Evolutionary conservation across 495 filamentous ascomycete genomes (phyloP), one percentile per base, ranked within the genome.

Genomic region (Neurospora intermedia): DNA sequence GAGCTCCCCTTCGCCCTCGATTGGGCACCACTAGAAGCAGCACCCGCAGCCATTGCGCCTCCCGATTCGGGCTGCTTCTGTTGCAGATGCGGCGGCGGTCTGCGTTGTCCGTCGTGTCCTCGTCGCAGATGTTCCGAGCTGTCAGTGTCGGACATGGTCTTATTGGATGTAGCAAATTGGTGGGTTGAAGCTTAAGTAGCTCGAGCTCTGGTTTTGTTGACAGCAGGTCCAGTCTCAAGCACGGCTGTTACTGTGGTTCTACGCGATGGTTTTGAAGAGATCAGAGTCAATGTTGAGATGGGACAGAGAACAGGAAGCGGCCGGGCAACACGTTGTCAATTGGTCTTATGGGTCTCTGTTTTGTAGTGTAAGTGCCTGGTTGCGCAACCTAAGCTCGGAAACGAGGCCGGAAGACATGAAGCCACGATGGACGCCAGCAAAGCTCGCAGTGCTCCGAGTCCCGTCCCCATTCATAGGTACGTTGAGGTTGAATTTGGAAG

Each of bases 381-480:
- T 66, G 54, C 27, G 54, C 54, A 62, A 39, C 6, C 6, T 39
- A 35, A 31, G 54, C 54, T 62, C 54, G 27, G 54, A 62, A 62
- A 62, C 48, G 23, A 62, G 10, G 46, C 23, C 13, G 48, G 54
- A 62, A 77, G 54, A 62, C 75, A 71, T 69, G 71, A 70, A 43
- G 72, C 45, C 66, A 66, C 54, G 54, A 66, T 66, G 54, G 54
- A 38, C 9, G 54, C 54, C 54, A 66, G 54, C 54, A 66, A 66
- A 66, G 27, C 27, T 62, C 27, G 54, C 54, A 62, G 54, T 18
- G 54, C 54, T 66, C 54, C 15, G 13, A 4, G 6, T 38, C 35
- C 35, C n/a, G n/a, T n/a, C n/a, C 4, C 6, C 6, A 38, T 38
- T 4, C 27, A 35, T n/a, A n/a, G n/a, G n/a, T n/a, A n/a, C n/a